phyloP scores from a whole-genome alignment of 75 land plant species.

The Larix kaempferi region DNA sequence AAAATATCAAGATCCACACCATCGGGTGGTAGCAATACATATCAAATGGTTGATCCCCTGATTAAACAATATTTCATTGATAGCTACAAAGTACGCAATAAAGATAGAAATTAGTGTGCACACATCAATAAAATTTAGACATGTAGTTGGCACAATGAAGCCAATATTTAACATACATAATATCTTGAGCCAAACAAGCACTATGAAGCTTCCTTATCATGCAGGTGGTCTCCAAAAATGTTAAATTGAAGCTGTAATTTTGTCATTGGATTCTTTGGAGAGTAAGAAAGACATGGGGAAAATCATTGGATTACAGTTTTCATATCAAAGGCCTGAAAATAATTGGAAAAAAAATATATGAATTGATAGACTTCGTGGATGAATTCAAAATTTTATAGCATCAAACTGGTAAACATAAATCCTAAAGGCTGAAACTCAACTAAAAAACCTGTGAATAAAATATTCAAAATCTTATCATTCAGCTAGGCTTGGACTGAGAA shows the following conservation, averaged over 20 bases:
- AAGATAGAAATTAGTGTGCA: no score
- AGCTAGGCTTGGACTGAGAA: neutral
- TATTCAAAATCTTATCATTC: neutral
- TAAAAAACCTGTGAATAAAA: no score
- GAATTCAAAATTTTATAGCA: neutral
- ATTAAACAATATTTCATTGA: slow-evolving; percentile 97
- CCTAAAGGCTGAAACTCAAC: neutral
- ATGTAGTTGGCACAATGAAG: no score
- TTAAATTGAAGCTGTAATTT: no score
- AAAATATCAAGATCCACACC: slow-evolving; percentile 92
- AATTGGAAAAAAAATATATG: neutral
- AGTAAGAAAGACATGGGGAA: no score
- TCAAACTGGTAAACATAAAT: neutral
- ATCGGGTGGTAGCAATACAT: slow-evolving; percentile 90
- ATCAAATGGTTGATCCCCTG: slow-evolving; percentile 92
- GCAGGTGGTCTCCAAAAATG: no score
- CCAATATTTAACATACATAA: no score
- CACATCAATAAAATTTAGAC: no score
- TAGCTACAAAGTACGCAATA: slow-evolving; percentile 37
- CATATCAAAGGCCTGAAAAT: neutral
- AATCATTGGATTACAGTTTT: no score
- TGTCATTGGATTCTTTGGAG: no score
- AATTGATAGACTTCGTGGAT: neutral
- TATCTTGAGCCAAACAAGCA: no score
- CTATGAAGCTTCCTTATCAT: no score